phyloP scores from a whole-genome alignment of 306 rosid species.

The Cicer judaicum region DNA sequence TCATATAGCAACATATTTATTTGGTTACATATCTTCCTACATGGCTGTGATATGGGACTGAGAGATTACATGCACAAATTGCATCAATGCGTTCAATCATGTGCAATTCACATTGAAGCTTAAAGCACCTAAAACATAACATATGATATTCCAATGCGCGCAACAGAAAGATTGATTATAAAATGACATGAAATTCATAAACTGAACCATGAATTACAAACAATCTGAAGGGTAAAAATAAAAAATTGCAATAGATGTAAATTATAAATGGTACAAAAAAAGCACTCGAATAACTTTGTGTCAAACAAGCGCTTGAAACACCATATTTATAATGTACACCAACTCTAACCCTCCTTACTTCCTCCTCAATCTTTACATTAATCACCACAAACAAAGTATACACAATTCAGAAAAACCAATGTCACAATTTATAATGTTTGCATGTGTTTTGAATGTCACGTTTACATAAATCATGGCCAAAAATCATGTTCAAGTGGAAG shows the following conservation, averaged over 20 bases:
- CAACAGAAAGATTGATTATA: background rate
- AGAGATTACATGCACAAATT: background rate
- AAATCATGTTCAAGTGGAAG: no score
- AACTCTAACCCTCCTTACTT: background rate
- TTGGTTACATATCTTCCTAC: background rate
- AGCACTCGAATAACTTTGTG: background rate
- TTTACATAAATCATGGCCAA: no score
- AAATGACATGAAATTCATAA: constrained; percentile 24
- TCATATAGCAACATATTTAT: background rate
- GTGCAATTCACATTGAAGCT: background rate
- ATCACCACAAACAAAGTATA: constrained; percentile 25
- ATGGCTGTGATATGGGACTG: background rate
- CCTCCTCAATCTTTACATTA: constrained; percentile 35
- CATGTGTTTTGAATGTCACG: no score
- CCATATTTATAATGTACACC: constrained; percentile 19
- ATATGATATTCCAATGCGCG: background rate
- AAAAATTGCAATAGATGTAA: constrained; percentile 22
- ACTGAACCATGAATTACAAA: constrained; percentile 34
- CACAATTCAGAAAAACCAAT: constrained; percentile 14
- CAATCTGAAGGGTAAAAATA: background rate
- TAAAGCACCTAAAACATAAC: background rate
- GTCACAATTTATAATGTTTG: background rate
- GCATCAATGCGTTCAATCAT: background rate
- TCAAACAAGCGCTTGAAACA: constrained; percentile 36
- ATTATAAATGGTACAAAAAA: constrained; percentile 36